Conservation (phyloP, 2,329 filamentous ascomycete species). For the Coleophoma crateriformis region DNA sequence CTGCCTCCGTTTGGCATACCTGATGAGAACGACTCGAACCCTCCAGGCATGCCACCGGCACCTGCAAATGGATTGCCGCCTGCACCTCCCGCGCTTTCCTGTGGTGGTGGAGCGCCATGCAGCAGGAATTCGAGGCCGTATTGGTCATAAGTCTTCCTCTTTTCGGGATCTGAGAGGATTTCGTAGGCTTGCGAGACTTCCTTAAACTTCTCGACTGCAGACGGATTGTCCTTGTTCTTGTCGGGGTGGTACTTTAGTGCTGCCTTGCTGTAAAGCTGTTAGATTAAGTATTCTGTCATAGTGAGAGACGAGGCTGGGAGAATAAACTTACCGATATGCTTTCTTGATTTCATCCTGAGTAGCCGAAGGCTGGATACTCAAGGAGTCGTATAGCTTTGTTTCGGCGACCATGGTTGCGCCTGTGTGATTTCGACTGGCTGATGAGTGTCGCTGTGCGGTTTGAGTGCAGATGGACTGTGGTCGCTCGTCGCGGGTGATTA, state of each 20-base stretch:
- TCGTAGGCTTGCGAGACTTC: constrained; percentile 97
- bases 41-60: constrained; percentile 48
- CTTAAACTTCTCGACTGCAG: constrained; percentile 91
- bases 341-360: constrained; percentile 96
- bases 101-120: constrained; percentile 68
- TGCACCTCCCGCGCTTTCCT: constrained; percentile 41
- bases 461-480: too few relatives aligned
- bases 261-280: constrained; percentile 56
- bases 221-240: constrained; percentile 91
- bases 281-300: constrained; percentile 5
- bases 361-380: constrained; percentile 73
- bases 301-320: constrained; percentile 1
- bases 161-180: constrained; percentile 94
- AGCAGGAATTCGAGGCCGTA: constrained; percentile 91
- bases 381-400: constrained; percentile 88
- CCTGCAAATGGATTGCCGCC: constrained; percentile 53
- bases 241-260: constrained; percentile 93
- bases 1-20: constrained; percentile 48
- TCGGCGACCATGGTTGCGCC: constrained; percentile 74
- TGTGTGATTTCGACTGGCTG: too few relatives aligned
- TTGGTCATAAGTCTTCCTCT: constrained; percentile 91
- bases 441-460: too few relatives aligned
- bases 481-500: too few relatives aligned
- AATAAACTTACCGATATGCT: constrained; percentile 67
- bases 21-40: constrained; percentile 37